Percentiles rank a stretch among this genome's conserved stretches.
phyloP scores from a whole-genome alignment of 768 basidiomycete genomes.

The Kwoniella sp. region DNA sequence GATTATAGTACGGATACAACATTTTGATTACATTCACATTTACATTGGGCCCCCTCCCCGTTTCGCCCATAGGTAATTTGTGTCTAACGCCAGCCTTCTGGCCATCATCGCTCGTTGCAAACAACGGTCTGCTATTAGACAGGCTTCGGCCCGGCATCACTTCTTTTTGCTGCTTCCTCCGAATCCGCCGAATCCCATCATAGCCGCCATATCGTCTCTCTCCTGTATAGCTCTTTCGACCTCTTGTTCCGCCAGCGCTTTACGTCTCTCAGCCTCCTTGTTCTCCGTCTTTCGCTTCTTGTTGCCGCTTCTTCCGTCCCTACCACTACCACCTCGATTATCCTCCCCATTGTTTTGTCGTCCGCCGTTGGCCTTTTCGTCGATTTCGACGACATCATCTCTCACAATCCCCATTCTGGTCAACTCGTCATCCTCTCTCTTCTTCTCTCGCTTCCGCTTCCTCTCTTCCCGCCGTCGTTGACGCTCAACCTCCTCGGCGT shows the following conservation, averaged over 20 bases:
- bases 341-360: constrained; percentile 1
- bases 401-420: constrained; percentile 62
- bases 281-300: constrained; percentile 20
- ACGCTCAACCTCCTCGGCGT: constrained; percentile 68
- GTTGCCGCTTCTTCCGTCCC: background rate
- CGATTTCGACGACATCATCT: background rate
- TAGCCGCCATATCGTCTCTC: constrained; percentile 70
- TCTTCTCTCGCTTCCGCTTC: constrained; percentile 73
- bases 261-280: constrained; percentile 18
- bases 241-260: constrained; percentile 13
- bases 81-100: too few species aligned
- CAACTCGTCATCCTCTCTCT: constrained; percentile 68
- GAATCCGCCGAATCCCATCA: constrained; percentile 94
- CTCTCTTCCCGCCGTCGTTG: constrained; percentile 56
- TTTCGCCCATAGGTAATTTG: too few species aligned
- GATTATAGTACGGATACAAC: constrained; percentile 84
- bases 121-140: too few species aligned
- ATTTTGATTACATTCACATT: too few species aligned
- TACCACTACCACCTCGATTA: background rate
- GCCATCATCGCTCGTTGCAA: too few species aligned
- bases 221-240: constrained; percentile 41
- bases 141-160: too few species aligned
- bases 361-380: constrained; percentile 6
- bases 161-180: constrained; percentile 56
- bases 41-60: too few species aligned